phyloP scores from a whole-genome alignment of 192 early-diverging fungal species.

The Backusella morwellensis region DNA sequence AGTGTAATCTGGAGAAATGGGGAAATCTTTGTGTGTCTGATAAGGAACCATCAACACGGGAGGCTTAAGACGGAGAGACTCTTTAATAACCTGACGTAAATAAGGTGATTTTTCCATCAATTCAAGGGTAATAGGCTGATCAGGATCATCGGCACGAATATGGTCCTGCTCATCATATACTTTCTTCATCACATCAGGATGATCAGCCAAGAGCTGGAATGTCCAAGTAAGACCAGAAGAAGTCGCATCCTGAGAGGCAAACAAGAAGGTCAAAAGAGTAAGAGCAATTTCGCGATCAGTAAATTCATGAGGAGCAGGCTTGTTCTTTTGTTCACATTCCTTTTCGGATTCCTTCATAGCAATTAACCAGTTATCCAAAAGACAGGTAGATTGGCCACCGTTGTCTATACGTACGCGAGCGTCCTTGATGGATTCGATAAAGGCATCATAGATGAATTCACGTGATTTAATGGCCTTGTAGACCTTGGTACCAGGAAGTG shows the following conservation, averaged over 20 bases:
- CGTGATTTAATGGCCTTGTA: conserved; percentile 40
- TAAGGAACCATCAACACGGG: conserved; percentile 44
- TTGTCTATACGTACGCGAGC: conserved; percentile 30
- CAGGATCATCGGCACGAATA: conserved; percentile 23
- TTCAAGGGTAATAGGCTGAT: conserved; percentile 20
- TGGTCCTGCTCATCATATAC: conserved; percentile 35
- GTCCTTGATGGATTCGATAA: conserved; percentile 37
- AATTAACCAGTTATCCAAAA: conserved; percentile 39
- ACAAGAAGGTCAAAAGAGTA: conserved; percentile 43
- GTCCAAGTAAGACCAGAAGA: conserved; percentile 44
- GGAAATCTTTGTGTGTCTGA: conserved; percentile 31
- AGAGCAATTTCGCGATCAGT: conserved; percentile 38
- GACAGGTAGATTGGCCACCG: conserved; percentile 22
- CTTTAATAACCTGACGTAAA: conserved; percentile 38
- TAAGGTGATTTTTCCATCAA: conserved; percentile 33
- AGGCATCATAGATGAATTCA: conserved; percentile 39
- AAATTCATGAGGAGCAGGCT: conserved; percentile 33
- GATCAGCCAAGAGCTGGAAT: conserved; percentile 41
- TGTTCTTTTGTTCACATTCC: conserved; percentile 11
- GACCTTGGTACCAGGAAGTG: conserved; percentile 45
- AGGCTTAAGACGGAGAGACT: conserved; percentile 36
- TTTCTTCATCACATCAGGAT: conserved; percentile 38
- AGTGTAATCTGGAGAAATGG: conserved; percentile 29
- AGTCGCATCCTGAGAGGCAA: conserved; percentile 44
- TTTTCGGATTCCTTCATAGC: conserved; percentile 26